Evolutionary conservation across 2,329 filamentous ascomycete species (phyloP), one percentile per base, ranked within the genome.

Genomic region (Thielaviopsis ethacetica): DNA sequence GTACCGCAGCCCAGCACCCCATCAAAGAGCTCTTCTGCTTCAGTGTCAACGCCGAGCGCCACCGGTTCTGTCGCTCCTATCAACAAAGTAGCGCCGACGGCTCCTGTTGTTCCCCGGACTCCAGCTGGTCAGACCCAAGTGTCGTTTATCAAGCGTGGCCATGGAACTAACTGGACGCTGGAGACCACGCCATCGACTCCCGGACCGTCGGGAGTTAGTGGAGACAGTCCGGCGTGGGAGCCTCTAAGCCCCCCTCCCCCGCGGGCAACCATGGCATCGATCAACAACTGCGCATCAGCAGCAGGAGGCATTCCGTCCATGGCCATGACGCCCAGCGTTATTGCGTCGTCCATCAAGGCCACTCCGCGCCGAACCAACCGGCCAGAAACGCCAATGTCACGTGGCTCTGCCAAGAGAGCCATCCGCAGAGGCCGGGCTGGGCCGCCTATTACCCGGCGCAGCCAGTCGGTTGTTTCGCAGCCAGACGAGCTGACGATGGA

Each of bases 131-230:
- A 58, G 26, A 50, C 52, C 17, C 54, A 54, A 34, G 56, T 52
- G 19, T 53, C 53, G 54, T 69, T 64, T 62, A 56, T 70, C 50
- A 62, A 70, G 54, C 65, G 69, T 59, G 68, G 71, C 47, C 67
- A 70, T 60, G 80, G 78, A 52, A 85, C 82, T 0, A 78, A 77
- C 65, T 85, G 82, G 81, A 78, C 73, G 2, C 71, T 76, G 17
- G 74, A 72, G 5, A 75, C 78, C 6, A 81, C 79, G 0, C 77
- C 79, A 3, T 80, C 80, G 4, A 85, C 82, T 1, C 82, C 82
- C 1, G 67, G 69, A 19, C 71, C 70, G 10, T 63, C 68, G 12
- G 61, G 64, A 26, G 64, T 61, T 19, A 73, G 75, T 53, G 67
- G 72, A 17, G 72, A 73, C 38, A 79, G 78, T 60, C 82, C 82